Percentiles rank a stretch among this genome's conserved stretches.
Conservation (phyloP, 495 filamentous ascomycete genomes). For the Filosporella fistucella region DNA sequence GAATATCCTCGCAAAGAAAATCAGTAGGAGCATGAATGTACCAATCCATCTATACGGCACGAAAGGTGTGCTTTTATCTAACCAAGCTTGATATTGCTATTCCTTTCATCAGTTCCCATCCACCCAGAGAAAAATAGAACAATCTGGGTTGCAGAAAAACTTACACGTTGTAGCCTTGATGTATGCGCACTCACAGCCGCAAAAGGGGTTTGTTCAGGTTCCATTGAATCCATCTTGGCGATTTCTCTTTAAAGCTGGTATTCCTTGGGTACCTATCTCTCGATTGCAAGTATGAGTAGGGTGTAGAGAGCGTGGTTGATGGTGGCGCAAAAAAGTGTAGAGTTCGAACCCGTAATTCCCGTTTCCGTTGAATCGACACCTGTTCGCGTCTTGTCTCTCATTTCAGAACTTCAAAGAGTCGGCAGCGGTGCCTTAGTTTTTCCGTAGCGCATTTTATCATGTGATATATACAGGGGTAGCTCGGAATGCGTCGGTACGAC, state of each 20-base stretch:
- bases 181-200: slow-evolving; percentile 82
- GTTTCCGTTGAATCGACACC: not conserved
- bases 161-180: slow-evolving; percentile 62
- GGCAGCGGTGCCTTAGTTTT: too few species aligned
- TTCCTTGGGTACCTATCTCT: too few species aligned
- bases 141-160: slow-evolving; percentile 22
- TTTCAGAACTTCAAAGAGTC: too few species aligned
- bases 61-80: slow-evolving; percentile 89
- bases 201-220: slow-evolving; percentile 80
- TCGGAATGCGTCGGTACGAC: not conserved
- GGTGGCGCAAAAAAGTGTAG: slow-evolving; percentile 1
- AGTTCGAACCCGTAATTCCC: not conserved
- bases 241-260: too few species aligned
- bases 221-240: slow-evolving; percentile 65
- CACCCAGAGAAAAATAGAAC: slow-evolving; percentile 1
- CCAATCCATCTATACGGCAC: slow-evolving; percentile 83
- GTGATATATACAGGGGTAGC: slow-evolving; percentile 10
- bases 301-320: slow-evolving; percentile 1
- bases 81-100: slow-evolving; percentile 91
- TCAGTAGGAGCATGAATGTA: slow-evolving; percentile 64
- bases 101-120: slow-evolving; percentile 5
- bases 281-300: too few species aligned
- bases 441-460: too few species aligned
- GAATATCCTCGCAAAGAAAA: slow-evolving; percentile 87
- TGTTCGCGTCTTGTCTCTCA: not conserved